Base-by-base conservation (phyloP, 1,139 yeast species). In the Torulaspora pretoriensis region DNA sequence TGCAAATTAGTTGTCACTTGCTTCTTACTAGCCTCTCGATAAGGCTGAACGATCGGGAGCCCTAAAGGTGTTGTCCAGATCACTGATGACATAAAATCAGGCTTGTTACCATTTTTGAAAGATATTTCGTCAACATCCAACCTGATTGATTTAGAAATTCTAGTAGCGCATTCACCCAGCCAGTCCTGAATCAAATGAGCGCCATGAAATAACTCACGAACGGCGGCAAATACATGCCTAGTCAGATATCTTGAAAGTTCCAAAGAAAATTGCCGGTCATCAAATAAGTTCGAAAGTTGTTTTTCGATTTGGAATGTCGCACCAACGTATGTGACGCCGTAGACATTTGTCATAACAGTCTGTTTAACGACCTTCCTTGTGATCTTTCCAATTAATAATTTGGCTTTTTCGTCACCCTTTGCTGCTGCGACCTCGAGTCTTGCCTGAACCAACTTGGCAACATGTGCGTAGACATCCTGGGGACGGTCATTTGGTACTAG, bases 21-120 rank as follows among this genome's bases (percentile, higher is more conserved):
- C 53, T 75, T 80, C 53, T 74, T 78, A 56, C 78, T 77, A 37
- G 74, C 70, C 28, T 80, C 77, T 56, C 98, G 77, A 64, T 92
- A 92, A 4, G 99, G 99, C 65, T 92, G 98, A 17, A 92, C 97
- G 63, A 95, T 89, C 3, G 97, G 89, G 48, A 92, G 72, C 1
- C 96, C 96, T 33, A 92, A 68, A 1, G 97, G 97, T 0, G 97
- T 83, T 0, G 99, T 92, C 99, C 99, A 92, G 52, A 94, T 88
- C 5, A 92, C 97, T 3, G 95, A 80, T 0, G 96, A 81, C 75
- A 88, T 78, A 60, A 79, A 84, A 52, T 76, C 79, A 8, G 81
- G 80, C 45, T 77, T 77, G 29, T 65, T 67, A 14, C 63, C 64
- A 35, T 60, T 60, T 40, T 61, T 58, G 30, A 63, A 58, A 12